Conservation (phyloP, 1,284 basidiomycete species). For the Leccinum pachyderme region DNA sequence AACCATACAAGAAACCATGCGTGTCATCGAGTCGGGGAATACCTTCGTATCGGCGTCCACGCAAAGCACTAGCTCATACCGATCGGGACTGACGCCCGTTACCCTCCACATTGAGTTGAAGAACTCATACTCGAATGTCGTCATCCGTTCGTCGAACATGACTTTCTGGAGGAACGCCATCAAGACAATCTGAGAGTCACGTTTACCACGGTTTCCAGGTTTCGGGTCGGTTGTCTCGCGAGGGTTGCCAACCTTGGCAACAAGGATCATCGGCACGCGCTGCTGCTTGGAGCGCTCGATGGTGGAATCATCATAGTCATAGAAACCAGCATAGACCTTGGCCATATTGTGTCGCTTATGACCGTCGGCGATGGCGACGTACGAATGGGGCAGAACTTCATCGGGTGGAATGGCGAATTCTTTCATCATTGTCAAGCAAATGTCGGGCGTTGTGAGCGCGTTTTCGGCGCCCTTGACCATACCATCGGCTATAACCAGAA, state of each 20-base stretch:
- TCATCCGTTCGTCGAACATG: slow-evolving; percentile 99
- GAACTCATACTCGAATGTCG: slow-evolving; percentile 98
- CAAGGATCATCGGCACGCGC: slow-evolving; percentile 91
- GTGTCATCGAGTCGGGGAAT: slow-evolving; percentile 89
- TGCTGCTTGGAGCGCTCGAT: slow-evolving; percentile 95
- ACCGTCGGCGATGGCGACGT: slow-evolving; percentile 98
- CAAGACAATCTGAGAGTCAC: slow-evolving; percentile 95
- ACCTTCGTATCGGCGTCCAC: slow-evolving; percentile 99
- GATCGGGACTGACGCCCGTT: slow-evolving; percentile 94
- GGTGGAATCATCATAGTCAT: slow-evolving; percentile 92
- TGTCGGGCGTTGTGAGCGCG: slow-evolving; percentile 87
- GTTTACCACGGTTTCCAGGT: slow-evolving; percentile 98
- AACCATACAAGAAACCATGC: slow-evolving; percentile 94
- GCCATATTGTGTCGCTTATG: slow-evolving; percentile 99
- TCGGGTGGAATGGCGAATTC: slow-evolving; percentile 83
- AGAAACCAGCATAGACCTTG: slow-evolving; percentile 97
- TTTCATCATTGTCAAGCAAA: slow-evolving; percentile 97
- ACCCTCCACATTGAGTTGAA: slow-evolving; percentile 97
- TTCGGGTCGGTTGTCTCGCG: slow-evolving; percentile 86
- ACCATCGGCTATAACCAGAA: slow-evolving; percentile 96
- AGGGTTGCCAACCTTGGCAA: slow-evolving; percentile 93
- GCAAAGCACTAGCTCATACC: slow-evolving; percentile 94
- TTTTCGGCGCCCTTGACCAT: slow-evolving; percentile 98
- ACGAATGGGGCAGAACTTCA: slow-evolving; percentile 93
- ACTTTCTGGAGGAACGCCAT: slow-evolving; percentile 99